Base-by-base conservation (phyloP, 2,329 filamentous ascomycete genomes). In the Escovopsis weberi region DNA sequence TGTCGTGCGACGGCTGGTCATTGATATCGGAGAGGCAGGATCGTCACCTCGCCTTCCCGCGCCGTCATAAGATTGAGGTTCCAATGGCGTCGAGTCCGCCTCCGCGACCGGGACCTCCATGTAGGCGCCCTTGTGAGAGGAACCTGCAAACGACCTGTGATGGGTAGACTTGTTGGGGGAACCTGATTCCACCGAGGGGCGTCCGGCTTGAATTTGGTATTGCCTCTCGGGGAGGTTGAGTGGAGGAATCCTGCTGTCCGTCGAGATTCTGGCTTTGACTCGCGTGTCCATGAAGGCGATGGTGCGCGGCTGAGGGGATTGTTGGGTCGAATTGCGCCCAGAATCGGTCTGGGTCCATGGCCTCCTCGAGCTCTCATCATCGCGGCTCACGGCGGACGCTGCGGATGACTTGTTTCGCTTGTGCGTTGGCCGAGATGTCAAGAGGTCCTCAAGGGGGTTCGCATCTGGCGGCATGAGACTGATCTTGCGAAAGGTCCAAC, bases 361-460 rank as follows among this genome's bases (percentile, higher is more conserved):
- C 43, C 80, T 75, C 58, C 83, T 83, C 47, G 83, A 75, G 9
- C 38, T 12, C 18, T 68, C 66, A 3, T 59, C 51, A 37, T 50
- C 51, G 9, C 63, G 70, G 49, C 62, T 64, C 6, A 58, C 56
- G 2, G 68, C 74, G 4, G 66, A 62, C 26, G 75, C 54, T 23
- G 23, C 11, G 2, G 72, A 76, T 1, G 71, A 73, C 59, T 74
- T 76, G 59, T 84, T 88, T 55, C 82, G 77, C 67, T 87, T 88
- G 63, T 93, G 86, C 39, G 53, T 32, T 44, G 62, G 66, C 23
- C 80, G 75, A 10, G 85, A 79, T 1, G 87, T 95, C 45, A 94
- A 66, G 53, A 89, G 80, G 50, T 84, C 78, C 58, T 95, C 88
- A 12, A 96, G 70, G 2, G 89, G 89, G 58, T 96, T 96, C 83